Evolutionary conservation across 2,329 filamentous ascomycete genomes (phyloP), one percentile per base, ranked within the genome.

Genomic region (Cercospora citrullina): DNA sequence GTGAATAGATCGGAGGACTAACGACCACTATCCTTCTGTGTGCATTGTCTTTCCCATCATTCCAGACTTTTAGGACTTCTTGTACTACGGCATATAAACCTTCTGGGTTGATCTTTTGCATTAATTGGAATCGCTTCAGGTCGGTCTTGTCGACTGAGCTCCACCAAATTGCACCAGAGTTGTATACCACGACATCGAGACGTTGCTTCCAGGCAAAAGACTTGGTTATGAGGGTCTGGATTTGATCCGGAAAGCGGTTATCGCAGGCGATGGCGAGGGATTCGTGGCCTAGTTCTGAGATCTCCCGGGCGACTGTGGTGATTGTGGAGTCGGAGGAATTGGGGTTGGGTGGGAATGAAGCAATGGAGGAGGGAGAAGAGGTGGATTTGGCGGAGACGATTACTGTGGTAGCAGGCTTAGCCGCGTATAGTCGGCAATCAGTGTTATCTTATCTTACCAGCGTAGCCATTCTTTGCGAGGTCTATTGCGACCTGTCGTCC

Each of bases 1-100:
- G 85, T 70, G 87, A 91, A 79, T 96, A 96, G 66, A 96, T 94
- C 1, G 92, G 92, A 26, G 93, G 93, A 75, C 89, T 91, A 64
- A 96, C 90, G 64, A 95, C 90, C 57, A 96, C 82, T 69, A 96
- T 87, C 28, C 92, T 81, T 0, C 88, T 91, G 30, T 63, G 68
- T 1, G 71, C 69, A 28, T 81, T 84, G 80, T 42, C 39, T 45
- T 64, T n/a, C 30, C 83, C 69, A 68, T 82, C 83, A 59, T 83
- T 80, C 65, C 80, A 79, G 68, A 94, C 89, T 68, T 89, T 83
- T 21, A 95, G 82, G 2, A 84, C 80, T 5, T 89, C 88, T 74
- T 93, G 90, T 5, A 95, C 76, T 3, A 85, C 84, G 18, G 85
- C 90, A 79, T 96, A 96, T 0, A 96, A 82, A 0, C 92, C 93